Evolutionary conservation across 164 flowering plant genomes (phyloP), one percentile per base, ranked within the genome.

Genomic region (Aristolochia californica): DNA sequence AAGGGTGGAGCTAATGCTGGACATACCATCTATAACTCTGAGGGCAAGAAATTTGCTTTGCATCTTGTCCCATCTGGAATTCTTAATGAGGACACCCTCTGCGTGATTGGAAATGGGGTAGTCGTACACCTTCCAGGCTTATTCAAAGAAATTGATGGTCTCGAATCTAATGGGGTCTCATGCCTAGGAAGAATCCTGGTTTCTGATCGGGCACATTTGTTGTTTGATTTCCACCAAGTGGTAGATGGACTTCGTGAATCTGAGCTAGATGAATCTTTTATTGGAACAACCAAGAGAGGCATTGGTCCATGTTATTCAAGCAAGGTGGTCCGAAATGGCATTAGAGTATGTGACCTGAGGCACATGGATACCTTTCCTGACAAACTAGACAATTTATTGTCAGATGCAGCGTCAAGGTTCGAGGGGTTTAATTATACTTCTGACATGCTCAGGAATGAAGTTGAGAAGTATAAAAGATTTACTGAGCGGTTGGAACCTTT

Each of bases 1-100:
- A 26, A 75, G 97, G 97, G 97, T 67, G 95, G 95, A 59, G 90
- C 97, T 51, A 90, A 90, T 73, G 97, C 97, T 54, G 97, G 97
- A 25, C 97, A 90, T 72, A 90, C 97, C 45, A 90, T 90, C 55
- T 90, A 90, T 57, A 87, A 87, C 67, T 57, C 83, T 14, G 91
- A 90, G 72, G 97, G 97, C n/a, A 87, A 87, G 76, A 90, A 87
- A 71, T 87, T 90, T 81, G 87, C 97, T n/a, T 89, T 90, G 64
- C 97, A 90, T 69, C 90, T 90, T 64, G 88, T 90, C 59, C 97
- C 97, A 2, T 87, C 96, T 0, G 97, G 97, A 16, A 91, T 91
- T 25, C 89, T 91, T 25, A 87, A 91, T 63, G 91, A 85, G 71
- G 89, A 80, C 18, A 88, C 97, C 26, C 45, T 79, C 0, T 91